Conservation (phyloP, 805 yeast species). For the Candida ulmi region DNA sequence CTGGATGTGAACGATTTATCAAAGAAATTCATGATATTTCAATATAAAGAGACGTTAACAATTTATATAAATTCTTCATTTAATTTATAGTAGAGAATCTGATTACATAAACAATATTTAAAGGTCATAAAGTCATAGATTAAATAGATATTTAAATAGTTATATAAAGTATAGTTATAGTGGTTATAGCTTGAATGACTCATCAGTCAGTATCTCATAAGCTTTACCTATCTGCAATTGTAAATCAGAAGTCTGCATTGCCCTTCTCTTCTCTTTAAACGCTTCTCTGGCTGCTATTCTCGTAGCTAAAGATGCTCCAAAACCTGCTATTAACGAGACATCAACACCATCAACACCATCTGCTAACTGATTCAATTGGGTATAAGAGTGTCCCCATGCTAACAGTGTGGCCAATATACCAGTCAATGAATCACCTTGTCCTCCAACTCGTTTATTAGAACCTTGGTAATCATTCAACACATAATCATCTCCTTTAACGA, state of each 20-base stretch:
- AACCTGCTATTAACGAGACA: slow-evolving; percentile 50
- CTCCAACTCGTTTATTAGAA: slow-evolving; percentile 80
- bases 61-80: too few relatives aligned
- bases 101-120: too few relatives aligned
- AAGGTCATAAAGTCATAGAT: too few relatives aligned
- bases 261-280: slow-evolving; percentile 56
- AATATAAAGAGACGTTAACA: too few relatives aligned
- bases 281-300: slow-evolving; percentile 63
- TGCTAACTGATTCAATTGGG: too few relatives aligned
- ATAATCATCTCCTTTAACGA: slow-evolving; percentile 43
- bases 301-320: slow-evolving; percentile 65
- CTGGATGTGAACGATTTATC: too few relatives aligned
- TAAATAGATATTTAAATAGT: too few relatives aligned
- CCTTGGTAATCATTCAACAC: slow-evolving; percentile 50
- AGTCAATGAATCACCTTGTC: slow-evolving; percentile 92
- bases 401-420: slow-evolving; percentile 81
- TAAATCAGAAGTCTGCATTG: slow-evolving; percentile 82
- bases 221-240: slow-evolving; percentile 64
- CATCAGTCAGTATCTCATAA: slow-evolving; percentile 28
- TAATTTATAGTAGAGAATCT: too few relatives aligned
- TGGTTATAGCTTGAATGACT: slow-evolving; percentile 2
- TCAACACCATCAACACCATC: slow-evolving; percentile 24
- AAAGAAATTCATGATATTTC: too few relatives aligned
- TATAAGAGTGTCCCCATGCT: slow-evolving; percentile 73
- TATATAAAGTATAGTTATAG: too few relatives aligned